Evolutionary conservation across 306 rosid species (phyloP), one percentile per base, ranked within the genome.

Genomic region (Quercus cerris): DNA sequence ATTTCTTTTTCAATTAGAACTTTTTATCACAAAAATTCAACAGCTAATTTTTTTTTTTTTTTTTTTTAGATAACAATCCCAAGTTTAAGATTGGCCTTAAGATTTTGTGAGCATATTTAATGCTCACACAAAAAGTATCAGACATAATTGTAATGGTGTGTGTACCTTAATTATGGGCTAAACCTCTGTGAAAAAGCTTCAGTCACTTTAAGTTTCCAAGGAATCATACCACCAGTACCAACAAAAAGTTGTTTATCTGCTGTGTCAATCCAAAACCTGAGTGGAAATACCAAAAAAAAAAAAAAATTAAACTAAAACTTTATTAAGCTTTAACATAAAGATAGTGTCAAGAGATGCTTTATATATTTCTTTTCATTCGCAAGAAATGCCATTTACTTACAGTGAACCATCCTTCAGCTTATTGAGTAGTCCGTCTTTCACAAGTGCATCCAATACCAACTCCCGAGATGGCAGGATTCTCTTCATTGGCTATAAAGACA

Each of bases 141-240:
- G 46, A 31, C 71, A 64, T 30, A 2, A 17, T 64, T 18, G 13
- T 18, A 64, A 64, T 5, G 46, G 22, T 18, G 14, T 25, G 5
- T n/a, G 27, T 80, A 93, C 98, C 89, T 93, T 22, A 22, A 22
- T 23, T 90, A 85, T 91, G 94, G 62, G 96, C 89, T 67, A 90
- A 86, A 83, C 99, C 98, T 75, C 99, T 91, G 84, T 95, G 97
- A 81, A 95, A 95, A 67, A 95, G 97, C 77, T 87, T 93, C 97
- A 0, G 89, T 89, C 81, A 84, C 93, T 56, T 82, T 86, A 75
- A 93, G 97, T 82, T 86, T 90, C 99, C 97, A 93, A 78, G 99
- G 97, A 77, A 93, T 86, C 91, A 88, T 78, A 76, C 99, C 99
- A 68, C 99, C 99, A 38, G 98, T 95, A 35, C 98, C 99, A 19